Evolutionary conservation across 345 rosid genomes (phyloP).

Genomic region (Ailanthus altissimus): DNA sequence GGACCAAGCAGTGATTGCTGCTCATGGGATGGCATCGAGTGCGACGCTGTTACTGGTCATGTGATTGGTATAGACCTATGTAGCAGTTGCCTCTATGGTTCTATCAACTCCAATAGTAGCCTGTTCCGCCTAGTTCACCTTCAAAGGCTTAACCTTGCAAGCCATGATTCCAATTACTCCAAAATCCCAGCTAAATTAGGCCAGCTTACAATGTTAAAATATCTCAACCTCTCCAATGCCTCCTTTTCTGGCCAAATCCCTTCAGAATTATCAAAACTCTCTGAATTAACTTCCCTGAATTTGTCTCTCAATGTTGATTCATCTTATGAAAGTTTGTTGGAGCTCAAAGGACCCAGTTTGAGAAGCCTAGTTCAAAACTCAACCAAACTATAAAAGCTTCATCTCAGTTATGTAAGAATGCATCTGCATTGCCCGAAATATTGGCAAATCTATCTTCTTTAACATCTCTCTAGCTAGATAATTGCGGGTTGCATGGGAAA

Average conservation of each 20-base stretch:
- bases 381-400: no score
- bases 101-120: neutral
- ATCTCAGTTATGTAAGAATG: no score
- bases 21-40: conserved; percentile 5
- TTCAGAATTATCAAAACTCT: neutral
- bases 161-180: neutral
- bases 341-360: no score
- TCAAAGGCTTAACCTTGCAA: neutral
- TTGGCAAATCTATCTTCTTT: no score
- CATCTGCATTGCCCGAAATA: no score
- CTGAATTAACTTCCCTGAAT: no score
- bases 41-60: neutral
- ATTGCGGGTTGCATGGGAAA: no score
- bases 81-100: conserved; percentile 1
- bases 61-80: neutral
- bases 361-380: no score
- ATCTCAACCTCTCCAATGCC: neutral
- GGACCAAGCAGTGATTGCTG: neutral
- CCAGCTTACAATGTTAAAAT: neutral
- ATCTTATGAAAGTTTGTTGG: no score
- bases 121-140: conserved; percentile 8
- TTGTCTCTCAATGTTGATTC: no score
- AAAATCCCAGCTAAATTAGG: neutral
- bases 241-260: neutral
- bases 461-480: no score